Percentiles rank a stretch among this genome's conserved stretches.
These are phyloP conservation scores for Serpula lacrymans DNA, from an alignment of 768 basidiomycete genomes.

Conservation along the genomic window DNA sequence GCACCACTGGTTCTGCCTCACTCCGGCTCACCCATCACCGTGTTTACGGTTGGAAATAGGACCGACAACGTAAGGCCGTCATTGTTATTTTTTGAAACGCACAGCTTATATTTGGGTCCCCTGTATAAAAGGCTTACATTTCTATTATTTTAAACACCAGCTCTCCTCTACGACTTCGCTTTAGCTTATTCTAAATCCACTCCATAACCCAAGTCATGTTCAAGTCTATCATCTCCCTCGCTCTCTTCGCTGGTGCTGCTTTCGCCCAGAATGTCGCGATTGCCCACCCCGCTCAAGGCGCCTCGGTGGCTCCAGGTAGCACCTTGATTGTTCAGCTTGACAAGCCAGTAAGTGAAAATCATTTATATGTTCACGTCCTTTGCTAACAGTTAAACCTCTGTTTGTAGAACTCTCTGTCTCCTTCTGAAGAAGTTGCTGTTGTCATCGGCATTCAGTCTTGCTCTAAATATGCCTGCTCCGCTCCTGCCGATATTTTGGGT, in stretches of 20 bases:
- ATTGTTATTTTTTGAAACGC: no score
- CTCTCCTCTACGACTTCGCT: no score
- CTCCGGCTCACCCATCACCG: no score
- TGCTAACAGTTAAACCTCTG: neutral
- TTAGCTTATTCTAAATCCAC: no score
- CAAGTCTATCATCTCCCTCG: conserved; percentile 10
- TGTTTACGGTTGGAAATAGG: no score
- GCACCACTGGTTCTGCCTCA: no score
- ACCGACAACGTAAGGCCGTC: no score
- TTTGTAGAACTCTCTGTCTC: conserved; percentile 33
- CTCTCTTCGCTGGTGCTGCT: conserved; percentile 30
- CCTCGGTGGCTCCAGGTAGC: conserved; percentile 34
- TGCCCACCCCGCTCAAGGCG: conserved; percentile 36
- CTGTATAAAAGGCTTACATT: conserved; percentile 1
- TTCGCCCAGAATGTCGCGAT: conserved; percentile 42
- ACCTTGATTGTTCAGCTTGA: conserved; percentile 43
- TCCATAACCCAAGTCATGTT: no score
- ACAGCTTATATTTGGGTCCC: no score
- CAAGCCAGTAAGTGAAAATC: conserved; percentile 37
- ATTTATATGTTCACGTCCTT: neutral
- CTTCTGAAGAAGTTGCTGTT: conserved; percentile 42
- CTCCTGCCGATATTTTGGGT: conserved; percentile 33
- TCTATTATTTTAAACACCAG: neutral
- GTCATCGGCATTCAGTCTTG: conserved; percentile 44
- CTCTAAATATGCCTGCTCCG: conserved; percentile 18